These are phyloP conservation scores for Moricandia moricandioides DNA, from an alignment of 345 rosid species.

Conservation along the genomic window DNA sequence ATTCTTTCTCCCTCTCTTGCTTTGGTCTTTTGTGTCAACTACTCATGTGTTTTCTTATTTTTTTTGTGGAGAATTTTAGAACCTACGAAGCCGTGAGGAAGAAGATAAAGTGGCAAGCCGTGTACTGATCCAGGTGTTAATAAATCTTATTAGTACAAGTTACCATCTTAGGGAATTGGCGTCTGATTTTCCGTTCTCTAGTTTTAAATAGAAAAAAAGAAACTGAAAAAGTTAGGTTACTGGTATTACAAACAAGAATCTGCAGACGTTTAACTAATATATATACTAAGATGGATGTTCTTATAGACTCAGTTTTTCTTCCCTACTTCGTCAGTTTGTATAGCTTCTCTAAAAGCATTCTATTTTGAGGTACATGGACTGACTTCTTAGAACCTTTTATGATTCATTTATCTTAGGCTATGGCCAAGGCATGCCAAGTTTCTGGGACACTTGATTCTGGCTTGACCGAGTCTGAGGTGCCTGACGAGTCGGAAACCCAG, in stretches of 20 bases:
- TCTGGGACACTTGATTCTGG: conserved; percentile 47
- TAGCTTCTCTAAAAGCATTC: conserved; percentile 1
- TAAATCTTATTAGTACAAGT: not conserved
- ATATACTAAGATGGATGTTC: not conserved
- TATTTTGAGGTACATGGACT: conserved; percentile 1
- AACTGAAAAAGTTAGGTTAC: not conserved
- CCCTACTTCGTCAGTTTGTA: not conserved
- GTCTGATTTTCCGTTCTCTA: not conserved
- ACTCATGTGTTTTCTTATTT: not conserved
- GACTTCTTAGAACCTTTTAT: not conserved
- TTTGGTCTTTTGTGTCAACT: not conserved
- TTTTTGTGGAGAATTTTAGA: conserved; percentile 35
- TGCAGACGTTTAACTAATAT: not conserved
- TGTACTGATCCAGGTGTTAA: conserved; percentile 62
- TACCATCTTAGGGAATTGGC: conserved; percentile 1
- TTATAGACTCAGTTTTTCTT: not conserved
- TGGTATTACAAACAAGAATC: not conserved
- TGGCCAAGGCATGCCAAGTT: conserved; percentile 78
- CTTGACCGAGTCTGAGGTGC: conserved; percentile 60
- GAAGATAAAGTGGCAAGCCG: conserved; percentile 82
- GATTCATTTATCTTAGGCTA: conserved; percentile 51
- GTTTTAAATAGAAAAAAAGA: not conserved
- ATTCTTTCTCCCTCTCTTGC: not conserved
- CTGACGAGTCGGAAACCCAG: conserved; percentile 46
- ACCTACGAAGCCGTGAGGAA: conserved; percentile 65